Evolutionary conservation across 139 green algal genomes (phyloP).

Genomic region (Helicosporidium sp.): DNA sequence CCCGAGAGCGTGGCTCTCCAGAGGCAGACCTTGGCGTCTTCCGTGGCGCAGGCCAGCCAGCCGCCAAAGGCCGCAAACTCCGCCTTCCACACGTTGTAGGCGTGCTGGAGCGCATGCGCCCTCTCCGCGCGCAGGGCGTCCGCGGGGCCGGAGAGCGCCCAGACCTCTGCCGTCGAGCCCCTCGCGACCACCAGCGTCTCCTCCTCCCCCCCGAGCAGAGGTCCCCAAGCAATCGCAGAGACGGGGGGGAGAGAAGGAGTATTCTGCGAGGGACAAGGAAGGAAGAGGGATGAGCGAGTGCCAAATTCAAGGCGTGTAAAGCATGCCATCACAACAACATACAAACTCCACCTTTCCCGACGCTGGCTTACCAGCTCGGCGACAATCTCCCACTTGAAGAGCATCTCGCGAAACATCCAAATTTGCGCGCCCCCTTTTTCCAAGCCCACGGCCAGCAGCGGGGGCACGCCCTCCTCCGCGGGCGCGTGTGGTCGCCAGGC

Average conservation of each 20-base stretch:
- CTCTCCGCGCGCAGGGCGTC: slow-evolving; percentile 3
- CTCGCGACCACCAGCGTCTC: too few relatives aligned
- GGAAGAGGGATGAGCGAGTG: too few relatives aligned
- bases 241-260: too few relatives aligned
- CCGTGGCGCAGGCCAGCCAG: slow-evolving; percentile 22
- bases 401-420: slow-evolving; percentile 7
- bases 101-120: slow-evolving; percentile 11
- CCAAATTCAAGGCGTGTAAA: too few relatives aligned
- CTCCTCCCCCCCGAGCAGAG: too few relatives aligned
- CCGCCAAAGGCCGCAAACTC: slow-evolving; percentile 21
- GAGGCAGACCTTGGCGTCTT: slow-evolving; percentile 13
- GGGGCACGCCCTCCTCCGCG: too few relatives aligned
- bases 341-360: too few relatives aligned
- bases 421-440: slow-evolving; percentile 3
- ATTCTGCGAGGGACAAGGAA: too few relatives aligned
- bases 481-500: too few relatives aligned
- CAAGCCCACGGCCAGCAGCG: slow-evolving; percentile 10
- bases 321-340: too few relatives aligned
- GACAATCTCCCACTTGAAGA: slow-evolving; percentile 9
- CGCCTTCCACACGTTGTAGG: slow-evolving; percentile 8
- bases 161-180: not conserved
- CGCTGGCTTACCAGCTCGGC: not conserved
- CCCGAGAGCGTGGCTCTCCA: slow-evolving; percentile 18
- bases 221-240: too few relatives aligned
- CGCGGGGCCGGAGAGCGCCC: not conserved